A percentile compares a stretch with the other conserved stretches of the same genome.
phyloP scores from a whole-genome alignment of 2,329 filamentous ascomycete genomes.

The Monilinia polystroma region DNA sequence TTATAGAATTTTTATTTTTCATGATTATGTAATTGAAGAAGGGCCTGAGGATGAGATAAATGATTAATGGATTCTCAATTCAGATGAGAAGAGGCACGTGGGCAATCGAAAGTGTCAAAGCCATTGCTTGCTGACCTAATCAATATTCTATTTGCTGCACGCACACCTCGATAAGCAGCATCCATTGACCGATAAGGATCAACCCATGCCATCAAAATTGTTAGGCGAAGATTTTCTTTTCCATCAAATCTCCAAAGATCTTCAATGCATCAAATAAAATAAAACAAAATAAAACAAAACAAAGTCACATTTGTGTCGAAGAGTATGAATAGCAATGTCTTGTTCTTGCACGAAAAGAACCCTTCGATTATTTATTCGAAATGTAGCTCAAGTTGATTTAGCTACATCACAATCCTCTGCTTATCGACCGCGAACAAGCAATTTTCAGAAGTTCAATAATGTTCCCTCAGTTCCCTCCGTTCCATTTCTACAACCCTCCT shows the following conservation, averaged over 20 bases:
- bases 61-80: too few relatives aligned
- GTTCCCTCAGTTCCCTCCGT: not conserved
- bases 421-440: not conserved
- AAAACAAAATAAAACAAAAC: not conserved
- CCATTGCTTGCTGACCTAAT: too few relatives aligned
- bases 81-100: too few relatives aligned
- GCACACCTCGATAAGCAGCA: not conserved
- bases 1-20: too few relatives aligned
- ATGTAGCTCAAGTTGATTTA: conserved; percentile 38
- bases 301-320: not conserved
- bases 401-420: conserved; percentile 12
- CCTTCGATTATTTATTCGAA: conserved; percentile 37
- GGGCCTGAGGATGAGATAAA: too few relatives aligned
- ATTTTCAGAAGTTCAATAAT: conserved; percentile 17
- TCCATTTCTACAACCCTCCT: conserved; percentile 1
- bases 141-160: too few relatives aligned
- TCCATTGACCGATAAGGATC: conserved; percentile 9
- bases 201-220: conserved; percentile 3
- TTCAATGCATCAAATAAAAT: not conserved
- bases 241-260: conserved; percentile 13
- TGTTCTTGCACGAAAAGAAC: conserved; percentile 36
- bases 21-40: too few relatives aligned
- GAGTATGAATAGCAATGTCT: conserved; percentile 33
- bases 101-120: too few relatives aligned
- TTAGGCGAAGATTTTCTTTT: conserved; percentile 22